phyloP scores from a whole-genome alignment of 495 filamentous ascomycete species.

The Lentithecium fluviatile region DNA sequence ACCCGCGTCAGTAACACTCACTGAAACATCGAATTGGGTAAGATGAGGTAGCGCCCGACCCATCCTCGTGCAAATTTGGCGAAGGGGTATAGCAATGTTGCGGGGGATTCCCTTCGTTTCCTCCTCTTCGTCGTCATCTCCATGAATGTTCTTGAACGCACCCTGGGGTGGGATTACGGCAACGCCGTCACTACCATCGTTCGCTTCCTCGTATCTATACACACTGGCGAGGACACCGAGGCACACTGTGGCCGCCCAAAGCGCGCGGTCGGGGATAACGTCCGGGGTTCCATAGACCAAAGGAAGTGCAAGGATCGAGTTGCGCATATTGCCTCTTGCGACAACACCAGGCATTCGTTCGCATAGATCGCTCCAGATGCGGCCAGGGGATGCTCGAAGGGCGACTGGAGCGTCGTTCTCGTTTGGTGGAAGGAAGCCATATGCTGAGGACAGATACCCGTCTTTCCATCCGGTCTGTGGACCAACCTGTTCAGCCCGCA shows the following conservation, averaged over 20 bases:
- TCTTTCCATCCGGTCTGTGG: slow-evolving; percentile 54
- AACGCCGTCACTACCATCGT: slow-evolving; percentile 54
- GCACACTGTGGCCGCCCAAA: slow-evolving; percentile 54
- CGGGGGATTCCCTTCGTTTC: slow-evolving; percentile 52
- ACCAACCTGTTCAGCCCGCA: slow-evolving; percentile 53
- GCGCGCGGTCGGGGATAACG: slow-evolving; percentile 51
- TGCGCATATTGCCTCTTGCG: slow-evolving; percentile 49
- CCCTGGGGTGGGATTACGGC: slow-evolving; percentile 35
- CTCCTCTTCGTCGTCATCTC: slow-evolving; percentile 51
- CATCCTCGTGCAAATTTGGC: slow-evolving; percentile 50
- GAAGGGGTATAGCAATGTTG: slow-evolving; percentile 50
- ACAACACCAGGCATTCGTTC: slow-evolving; percentile 55
- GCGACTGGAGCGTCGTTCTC: slow-evolving; percentile 50
- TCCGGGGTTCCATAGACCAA: slow-evolving; percentile 50
- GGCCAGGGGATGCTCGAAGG: slow-evolving; percentile 49
- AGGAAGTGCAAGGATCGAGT: slow-evolving; percentile 51
- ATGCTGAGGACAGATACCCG: slow-evolving; percentile 52
- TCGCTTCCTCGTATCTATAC: slow-evolving; percentile 53
- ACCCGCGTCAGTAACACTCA: no score
- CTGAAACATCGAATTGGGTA: slow-evolving; percentile 51
- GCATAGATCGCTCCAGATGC: slow-evolving; percentile 55
- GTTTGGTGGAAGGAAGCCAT: slow-evolving; percentile 54
- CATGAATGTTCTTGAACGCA: slow-evolving; percentile 39
- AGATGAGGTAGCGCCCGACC: slow-evolving; percentile 52
- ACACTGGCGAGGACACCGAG: slow-evolving; percentile 53